phyloP scores from a whole-genome alignment of 1,284 basidiomycete genomes.

The Rhodofomes roseus region DNA sequence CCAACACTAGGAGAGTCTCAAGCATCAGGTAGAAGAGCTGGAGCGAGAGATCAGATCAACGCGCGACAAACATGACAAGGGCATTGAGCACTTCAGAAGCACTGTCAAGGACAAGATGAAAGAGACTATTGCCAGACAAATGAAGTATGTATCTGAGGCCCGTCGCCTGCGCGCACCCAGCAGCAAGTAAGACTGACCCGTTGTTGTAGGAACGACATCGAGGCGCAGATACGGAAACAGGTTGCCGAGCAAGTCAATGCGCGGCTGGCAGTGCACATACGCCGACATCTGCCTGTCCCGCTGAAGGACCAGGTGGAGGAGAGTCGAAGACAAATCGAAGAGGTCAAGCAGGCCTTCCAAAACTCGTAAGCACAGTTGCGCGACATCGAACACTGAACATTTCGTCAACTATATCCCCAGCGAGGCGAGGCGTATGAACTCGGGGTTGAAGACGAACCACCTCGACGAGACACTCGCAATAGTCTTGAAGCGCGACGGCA shows the following conservation, averaged over 20 bases:
- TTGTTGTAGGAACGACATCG: conserved; percentile 30
- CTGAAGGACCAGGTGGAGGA: conserved; percentile 42
- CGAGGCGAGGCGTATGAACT: conserved; percentile 47
- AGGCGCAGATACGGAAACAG: conserved; percentile 27
- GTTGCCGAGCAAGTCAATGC: conserved; percentile 38
- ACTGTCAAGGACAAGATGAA: conserved; percentile 31
- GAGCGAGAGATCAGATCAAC: conserved; percentile 29
- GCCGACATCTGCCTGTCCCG: conserved; percentile 42
- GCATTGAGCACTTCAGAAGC: conserved; percentile 22
- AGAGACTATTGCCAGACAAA: not conserved
- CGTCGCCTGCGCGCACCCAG: not conserved
- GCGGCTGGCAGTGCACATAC: conserved; percentile 44
- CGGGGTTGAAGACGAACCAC: conserved; percentile 37
- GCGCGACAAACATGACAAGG: conserved; percentile 28
- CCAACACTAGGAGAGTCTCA: conserved; percentile 31
- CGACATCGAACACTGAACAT: not conserved
- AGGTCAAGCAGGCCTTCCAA: conserved; percentile 38
- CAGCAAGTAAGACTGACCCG: not conserved
- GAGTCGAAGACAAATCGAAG: conserved; percentile 37
- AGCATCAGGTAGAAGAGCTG: conserved; percentile 33
- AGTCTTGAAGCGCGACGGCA: conserved; percentile 46
- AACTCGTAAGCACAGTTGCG: conserved; percentile 45
- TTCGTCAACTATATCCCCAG: conserved; percentile 24
- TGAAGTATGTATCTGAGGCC: conserved; percentile 5
- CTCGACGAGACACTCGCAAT: conserved; percentile 40